phyloP scores from a whole-genome alignment of 2,329 filamentous ascomycete species.

The Boeremia exigua region DNA sequence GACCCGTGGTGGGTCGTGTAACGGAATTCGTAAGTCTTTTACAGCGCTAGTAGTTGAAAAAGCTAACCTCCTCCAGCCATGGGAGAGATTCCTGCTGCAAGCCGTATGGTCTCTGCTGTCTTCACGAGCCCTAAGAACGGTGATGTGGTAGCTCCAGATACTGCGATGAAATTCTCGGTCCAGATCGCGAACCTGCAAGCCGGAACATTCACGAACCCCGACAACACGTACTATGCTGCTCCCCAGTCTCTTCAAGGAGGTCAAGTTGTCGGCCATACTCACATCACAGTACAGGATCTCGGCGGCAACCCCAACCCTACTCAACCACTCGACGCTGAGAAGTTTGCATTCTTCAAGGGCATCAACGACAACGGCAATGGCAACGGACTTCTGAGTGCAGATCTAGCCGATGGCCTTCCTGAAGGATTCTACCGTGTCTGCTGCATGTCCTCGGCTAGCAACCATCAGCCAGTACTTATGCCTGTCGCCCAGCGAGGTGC shows the following conservation, averaged over 20 bases:
- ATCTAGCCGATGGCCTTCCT: constrained; percentile 56
- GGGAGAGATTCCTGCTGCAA: constrained; percentile 60
- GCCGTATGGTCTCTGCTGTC: constrained; percentile 63
- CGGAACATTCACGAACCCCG: constrained; percentile 62
- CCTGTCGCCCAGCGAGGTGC: constrained; percentile 61
- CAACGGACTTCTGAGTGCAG: constrained; percentile 54
- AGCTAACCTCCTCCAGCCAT: constrained; percentile 50
- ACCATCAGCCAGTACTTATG: constrained; percentile 66
- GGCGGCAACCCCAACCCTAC: constrained; percentile 44
- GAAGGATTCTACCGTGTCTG: constrained; percentile 59
- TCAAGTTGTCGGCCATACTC: constrained; percentile 55
- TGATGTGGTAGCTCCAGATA: constrained; percentile 48
- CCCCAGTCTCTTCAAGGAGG: constrained; percentile 58
- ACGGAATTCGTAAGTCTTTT: constrained; percentile 55
- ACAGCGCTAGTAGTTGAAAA: not conserved
- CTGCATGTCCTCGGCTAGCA: constrained; percentile 58
- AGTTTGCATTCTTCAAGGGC: constrained; percentile 65
- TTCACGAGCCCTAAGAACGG: constrained; percentile 56
- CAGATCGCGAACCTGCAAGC: constrained; percentile 58
- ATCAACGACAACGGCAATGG: constrained; percentile 60
- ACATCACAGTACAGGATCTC: constrained; percentile 61
- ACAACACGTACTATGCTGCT: constrained; percentile 61
- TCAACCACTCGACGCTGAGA: constrained; percentile 48
- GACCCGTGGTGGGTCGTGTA: constrained; percentile 59
- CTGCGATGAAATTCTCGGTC: constrained; percentile 57